phyloP scores from a whole-genome alignment of 805 yeast species.

The Schwanniomyces yamadae region DNA sequence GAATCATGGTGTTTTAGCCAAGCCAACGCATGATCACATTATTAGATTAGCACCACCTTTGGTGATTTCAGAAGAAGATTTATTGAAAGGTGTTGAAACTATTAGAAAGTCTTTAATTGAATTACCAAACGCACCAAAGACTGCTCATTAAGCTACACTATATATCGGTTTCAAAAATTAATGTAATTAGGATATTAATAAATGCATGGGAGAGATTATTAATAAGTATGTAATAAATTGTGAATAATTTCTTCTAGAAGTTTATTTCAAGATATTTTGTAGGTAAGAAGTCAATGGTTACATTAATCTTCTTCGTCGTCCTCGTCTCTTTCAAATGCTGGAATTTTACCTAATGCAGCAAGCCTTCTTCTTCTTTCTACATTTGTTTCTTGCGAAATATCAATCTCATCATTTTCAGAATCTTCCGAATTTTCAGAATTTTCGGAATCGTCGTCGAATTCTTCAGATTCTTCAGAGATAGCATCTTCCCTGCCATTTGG shows the following conservation, averaged over 20 bases:
- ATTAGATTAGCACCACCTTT: constrained; percentile 96
- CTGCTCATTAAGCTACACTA: constrained; percentile 41
- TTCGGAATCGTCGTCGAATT: constrained; percentile 6
- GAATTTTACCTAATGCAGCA: constrained; percentile 50
- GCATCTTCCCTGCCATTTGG: not conserved
- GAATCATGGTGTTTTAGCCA: constrained; percentile 85
- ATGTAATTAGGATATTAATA: too few relatives aligned
- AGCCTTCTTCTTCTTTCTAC: constrained; percentile 64
- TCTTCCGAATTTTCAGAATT: constrained; percentile 11
- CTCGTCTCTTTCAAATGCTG: constrained; percentile 39
- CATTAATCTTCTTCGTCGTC: constrained; percentile 46
- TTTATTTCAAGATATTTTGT: too few relatives aligned
- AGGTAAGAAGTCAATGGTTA: not conserved
- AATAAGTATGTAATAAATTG: too few relatives aligned
- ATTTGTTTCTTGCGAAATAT: constrained; percentile 51
- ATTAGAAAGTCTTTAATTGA: constrained; percentile 58
- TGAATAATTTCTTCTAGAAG: too few relatives aligned
- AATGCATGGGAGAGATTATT: too few relatives aligned
- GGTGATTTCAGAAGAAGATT: constrained; percentile 84
- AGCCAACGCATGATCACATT: constrained; percentile 94
- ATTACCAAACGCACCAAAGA: constrained; percentile 54
- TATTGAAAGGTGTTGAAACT: constrained; percentile 74
- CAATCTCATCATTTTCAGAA: constrained; percentile 17
- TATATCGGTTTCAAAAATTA: too few relatives aligned
- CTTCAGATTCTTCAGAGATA: constrained; percentile 19